Conservation (phyloP, 495 filamentous ascomycete genomes). For the Lophiostoma macrostomum region DNA sequence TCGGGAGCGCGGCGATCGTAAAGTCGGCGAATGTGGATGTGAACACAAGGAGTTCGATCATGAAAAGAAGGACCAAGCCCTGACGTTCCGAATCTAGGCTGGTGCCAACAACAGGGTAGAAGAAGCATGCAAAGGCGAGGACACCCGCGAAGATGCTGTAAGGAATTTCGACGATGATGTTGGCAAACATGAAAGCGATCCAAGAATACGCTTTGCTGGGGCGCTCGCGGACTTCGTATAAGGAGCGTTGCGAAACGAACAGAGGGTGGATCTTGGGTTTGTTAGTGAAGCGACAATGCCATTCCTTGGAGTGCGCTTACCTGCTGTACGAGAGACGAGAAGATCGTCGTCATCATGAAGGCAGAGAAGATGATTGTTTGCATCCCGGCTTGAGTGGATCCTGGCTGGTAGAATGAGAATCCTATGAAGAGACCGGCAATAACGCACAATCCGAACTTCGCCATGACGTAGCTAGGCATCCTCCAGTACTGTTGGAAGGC, state of each 20-base stretch:
- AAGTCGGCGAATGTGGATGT: constrained; percentile 57
- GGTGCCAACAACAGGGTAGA: constrained; percentile 71
- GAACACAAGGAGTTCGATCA: constrained; percentile 51
- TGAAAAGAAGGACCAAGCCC: constrained; percentile 63
- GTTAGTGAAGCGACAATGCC: neutral
- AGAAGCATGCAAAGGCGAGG: constrained; percentile 71
- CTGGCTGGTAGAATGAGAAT: constrained; percentile 65
- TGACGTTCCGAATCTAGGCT: constrained; percentile 66
- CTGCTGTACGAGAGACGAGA: constrained; percentile 67
- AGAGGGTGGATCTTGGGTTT: constrained; percentile 75
- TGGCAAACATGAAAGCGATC: constrained; percentile 60
- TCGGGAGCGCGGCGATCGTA: constrained; percentile 66
- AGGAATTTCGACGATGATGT: constrained; percentile 41
- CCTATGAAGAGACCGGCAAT: constrained; percentile 60
- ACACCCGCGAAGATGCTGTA: constrained; percentile 54
- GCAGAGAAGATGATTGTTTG: constrained; percentile 72
- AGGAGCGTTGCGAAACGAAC: constrained; percentile 71
- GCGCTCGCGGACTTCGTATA: constrained; percentile 85
- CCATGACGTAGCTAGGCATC: constrained; percentile 77
- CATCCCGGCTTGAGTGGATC: constrained; percentile 33
- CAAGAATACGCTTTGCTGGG: constrained; percentile 83
- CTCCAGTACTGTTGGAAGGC: constrained; percentile 89
- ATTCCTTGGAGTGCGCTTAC: neutral
- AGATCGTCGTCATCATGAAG: constrained; percentile 80
- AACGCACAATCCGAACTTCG: constrained; percentile 56